A percentile compares a stretch with the other conserved stretches of the same genome.
Conservation (phyloP, 352 stramenopile genomes). For the Thraustotheca clavata region DNA sequence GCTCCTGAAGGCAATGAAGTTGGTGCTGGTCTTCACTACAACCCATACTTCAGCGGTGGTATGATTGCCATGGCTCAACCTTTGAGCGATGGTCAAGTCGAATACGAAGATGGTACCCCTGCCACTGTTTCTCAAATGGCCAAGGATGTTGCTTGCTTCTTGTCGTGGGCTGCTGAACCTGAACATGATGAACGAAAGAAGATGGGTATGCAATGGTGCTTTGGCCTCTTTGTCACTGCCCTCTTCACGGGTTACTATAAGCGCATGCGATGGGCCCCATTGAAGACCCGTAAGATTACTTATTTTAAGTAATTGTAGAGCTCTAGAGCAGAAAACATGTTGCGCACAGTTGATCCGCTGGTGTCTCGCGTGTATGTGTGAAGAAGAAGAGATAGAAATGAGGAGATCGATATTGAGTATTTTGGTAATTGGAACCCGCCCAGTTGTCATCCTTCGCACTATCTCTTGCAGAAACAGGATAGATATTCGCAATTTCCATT, state of each 20-base stretch:
- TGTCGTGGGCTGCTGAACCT: conserved; percentile 95
- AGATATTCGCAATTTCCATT: no score
- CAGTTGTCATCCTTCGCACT: background rate
- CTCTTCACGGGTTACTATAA: conserved; percentile 97
- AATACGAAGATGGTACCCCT: conserved; percentile 96
- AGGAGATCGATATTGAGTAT: background rate
- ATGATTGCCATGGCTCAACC: conserved; percentile 98
- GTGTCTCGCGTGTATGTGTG: background rate
- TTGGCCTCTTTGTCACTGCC: conserved; percentile 87
- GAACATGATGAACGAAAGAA: conserved; percentile 98
- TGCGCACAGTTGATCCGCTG: background rate
- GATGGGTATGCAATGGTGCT: conserved; percentile 91
- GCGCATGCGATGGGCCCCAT: conserved; percentile 94
- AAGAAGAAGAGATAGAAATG: background rate
- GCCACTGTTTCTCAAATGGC: conserved; percentile 98
- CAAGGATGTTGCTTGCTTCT: conserved; percentile 96
- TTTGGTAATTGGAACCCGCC: background rate
- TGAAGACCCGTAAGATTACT: conserved; percentile 98
- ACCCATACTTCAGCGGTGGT: conserved; percentile 97
- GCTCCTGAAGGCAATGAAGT: conserved; percentile 86
- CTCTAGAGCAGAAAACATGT: background rate
- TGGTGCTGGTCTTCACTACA: conserved; percentile 92
- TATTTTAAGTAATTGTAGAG: conserved; percentile 90
- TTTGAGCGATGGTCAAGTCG: conserved; percentile 94
- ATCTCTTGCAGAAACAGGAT: no score